Evolutionary conservation across 1,284 basidiomycete genomes (phyloP).

Genomic region (Tylopilus orsonianus): DNA sequence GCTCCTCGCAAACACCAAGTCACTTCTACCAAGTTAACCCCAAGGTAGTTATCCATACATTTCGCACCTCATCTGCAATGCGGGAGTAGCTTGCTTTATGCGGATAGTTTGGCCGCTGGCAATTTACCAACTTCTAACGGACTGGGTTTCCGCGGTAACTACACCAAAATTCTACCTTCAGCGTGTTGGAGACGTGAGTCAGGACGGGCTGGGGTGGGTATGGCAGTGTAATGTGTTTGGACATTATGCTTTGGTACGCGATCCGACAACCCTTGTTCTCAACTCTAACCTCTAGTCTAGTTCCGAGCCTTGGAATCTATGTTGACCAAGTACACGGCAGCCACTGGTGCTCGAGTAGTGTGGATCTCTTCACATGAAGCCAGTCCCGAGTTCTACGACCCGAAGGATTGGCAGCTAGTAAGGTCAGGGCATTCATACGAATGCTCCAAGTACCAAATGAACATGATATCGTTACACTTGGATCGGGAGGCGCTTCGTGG

Average conservation of each 20-base stretch:
- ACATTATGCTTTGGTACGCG: conserved; percentile 76
- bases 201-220: conserved; percentile 75
- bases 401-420: conserved; percentile 73
- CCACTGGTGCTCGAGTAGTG: conserved; percentile 61
- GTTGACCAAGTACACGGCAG: conserved; percentile 42
- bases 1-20: conserved; percentile 24
- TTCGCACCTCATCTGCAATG: conserved; percentile 82
- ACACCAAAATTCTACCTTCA: conserved; percentile 66
- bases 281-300: conserved; percentile 37
- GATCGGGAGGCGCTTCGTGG: conserved; percentile 42
- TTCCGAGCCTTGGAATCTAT: conserved; percentile 57
- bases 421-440: conserved; percentile 67
- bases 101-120: conserved; percentile 55
- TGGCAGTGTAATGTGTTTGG: conserved; percentile 89
- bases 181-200: conserved; percentile 56
- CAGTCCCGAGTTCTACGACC: conserved; percentile 51
- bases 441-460: conserved; percentile 78
- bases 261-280: conserved; percentile 1
- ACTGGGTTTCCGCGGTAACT: conserved; percentile 52
- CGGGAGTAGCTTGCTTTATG: conserved; percentile 70
- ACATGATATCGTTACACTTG: conserved; percentile 65
- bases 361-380: conserved; percentile 83
- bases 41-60: conserved; percentile 72
- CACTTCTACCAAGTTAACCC: conserved; percentile 2
- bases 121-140: conserved; percentile 50